phyloP scores from a whole-genome alignment of 495 filamentous ascomycete genomes.

The Hypoxylon intermedium region DNA sequence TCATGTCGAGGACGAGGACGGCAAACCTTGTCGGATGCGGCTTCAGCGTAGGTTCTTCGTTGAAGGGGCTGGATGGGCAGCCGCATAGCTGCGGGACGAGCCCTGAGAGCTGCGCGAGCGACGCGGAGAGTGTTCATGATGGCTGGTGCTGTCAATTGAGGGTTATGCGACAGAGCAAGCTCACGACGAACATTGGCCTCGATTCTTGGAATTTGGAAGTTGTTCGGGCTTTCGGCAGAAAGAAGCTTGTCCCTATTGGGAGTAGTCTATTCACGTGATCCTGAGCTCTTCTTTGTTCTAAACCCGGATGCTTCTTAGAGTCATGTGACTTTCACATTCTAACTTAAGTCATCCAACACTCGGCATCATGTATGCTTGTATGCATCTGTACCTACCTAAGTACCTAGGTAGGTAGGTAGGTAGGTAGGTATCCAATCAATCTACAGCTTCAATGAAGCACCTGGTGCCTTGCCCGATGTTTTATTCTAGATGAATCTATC shows the following conservation, averaged over 20 bases:
- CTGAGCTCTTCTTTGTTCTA: background rate
- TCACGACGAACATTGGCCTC: constrained; percentile 42
- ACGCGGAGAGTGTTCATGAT: constrained; percentile 92
- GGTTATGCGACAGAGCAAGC: constrained; percentile 41
- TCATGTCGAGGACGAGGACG: constrained; percentile 40
- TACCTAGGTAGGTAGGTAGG: too few species aligned
- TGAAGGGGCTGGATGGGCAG: constrained; percentile 75
- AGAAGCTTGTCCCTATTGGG: constrained; percentile 28
- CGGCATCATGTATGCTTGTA: too few species aligned
- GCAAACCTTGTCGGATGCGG: constrained; percentile 79
- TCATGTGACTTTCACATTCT: constrained; percentile 11
- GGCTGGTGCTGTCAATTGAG: constrained; percentile 60
- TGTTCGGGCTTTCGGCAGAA: constrained; percentile 50
- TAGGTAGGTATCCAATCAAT: too few species aligned
- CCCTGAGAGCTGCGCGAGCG: constrained; percentile 83
- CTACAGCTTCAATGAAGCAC: too few species aligned
- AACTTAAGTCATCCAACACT: constrained; percentile 22
- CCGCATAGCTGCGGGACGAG: constrained; percentile 72
- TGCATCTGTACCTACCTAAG: too few species aligned
- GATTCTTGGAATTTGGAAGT: constrained; percentile 53
- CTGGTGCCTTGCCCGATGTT: too few species aligned
- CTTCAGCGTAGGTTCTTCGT: constrained; percentile 92
- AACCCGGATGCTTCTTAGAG: background rate
- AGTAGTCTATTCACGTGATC: constrained; percentile 27
- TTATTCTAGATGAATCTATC: too few species aligned